Percentiles rank a stretch among this genome's conserved stretches.
phyloP scores from a whole-genome alignment of 2,329 filamentous ascomycete species.

The Stemphylium beticola region DNA sequence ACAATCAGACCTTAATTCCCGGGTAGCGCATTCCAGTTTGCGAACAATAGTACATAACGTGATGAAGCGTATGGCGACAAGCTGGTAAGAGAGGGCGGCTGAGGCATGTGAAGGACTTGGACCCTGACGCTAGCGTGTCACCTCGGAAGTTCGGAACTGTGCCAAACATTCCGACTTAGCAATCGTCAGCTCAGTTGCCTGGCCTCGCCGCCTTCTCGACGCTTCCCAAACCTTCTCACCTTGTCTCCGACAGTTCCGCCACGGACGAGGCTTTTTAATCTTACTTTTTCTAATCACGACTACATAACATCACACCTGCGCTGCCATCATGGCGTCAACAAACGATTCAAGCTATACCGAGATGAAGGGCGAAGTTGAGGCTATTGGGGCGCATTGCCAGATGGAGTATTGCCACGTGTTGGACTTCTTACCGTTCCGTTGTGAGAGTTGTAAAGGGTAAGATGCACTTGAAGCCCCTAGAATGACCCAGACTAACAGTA shows the following conservation, averaged over 20 bases:
- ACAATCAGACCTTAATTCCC: no score
- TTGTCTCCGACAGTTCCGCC: not conserved
- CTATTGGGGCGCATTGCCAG: constrained; percentile 91
- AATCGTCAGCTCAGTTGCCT: constrained; percentile 22
- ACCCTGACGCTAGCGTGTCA: constrained; percentile 13
- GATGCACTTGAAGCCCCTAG: constrained; percentile 4
- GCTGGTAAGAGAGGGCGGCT: not conserved
- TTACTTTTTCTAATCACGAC: no score
- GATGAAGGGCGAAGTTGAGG: constrained; percentile 77
- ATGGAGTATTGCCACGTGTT: constrained; percentile 90
- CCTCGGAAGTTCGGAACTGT: constrained; percentile 14
- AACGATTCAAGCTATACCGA: constrained; percentile 63
- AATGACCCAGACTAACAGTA: constrained; percentile 11
- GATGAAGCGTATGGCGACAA: not conserved
- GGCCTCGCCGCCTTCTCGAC: constrained; percentile 21
- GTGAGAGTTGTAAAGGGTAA: constrained; percentile 78
- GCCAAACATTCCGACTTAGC: constrained; percentile 16
- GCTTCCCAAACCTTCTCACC: constrained; percentile 25
- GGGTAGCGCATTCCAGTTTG: no score
- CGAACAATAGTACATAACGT: no score
- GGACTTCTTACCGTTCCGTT: constrained; percentile 94
- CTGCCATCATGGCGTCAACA: constrained; percentile 26
- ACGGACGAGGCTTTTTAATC: not conserved
- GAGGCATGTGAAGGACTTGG: not conserved
- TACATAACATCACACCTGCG: not conserved